These are phyloP conservation scores for Poa annua DNA, from an alignment of 176 grass and related monocot genomes.

Conservation along the genomic window DNA sequence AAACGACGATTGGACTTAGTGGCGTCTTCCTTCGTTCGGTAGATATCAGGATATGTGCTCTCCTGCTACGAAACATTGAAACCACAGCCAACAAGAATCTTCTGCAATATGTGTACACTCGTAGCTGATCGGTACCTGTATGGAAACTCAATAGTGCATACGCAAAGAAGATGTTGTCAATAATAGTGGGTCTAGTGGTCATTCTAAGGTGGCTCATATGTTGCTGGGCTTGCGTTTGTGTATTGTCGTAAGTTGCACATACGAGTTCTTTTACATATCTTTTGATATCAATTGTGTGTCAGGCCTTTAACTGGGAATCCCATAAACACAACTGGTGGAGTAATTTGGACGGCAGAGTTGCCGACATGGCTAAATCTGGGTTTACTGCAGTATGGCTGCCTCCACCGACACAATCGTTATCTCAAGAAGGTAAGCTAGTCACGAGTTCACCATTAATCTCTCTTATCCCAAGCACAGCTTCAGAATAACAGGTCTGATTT, in stretches of 20 bases:
- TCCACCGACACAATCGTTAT: slow-evolving; percentile 81
- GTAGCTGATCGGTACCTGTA: not conserved
- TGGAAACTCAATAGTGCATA: slow-evolving; percentile 1
- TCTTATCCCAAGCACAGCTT: slow-evolving; percentile 17
- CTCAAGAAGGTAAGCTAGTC: slow-evolving; percentile 60
- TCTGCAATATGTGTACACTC: not conserved
- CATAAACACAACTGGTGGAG: slow-evolving; percentile 89
- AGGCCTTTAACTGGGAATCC: slow-evolving; percentile 99
- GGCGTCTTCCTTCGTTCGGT: not conserved
- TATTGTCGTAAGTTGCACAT: not conserved
- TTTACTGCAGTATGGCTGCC: slow-evolving; percentile 92
- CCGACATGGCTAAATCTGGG: slow-evolving; percentile 71
- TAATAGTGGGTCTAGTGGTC: not conserved
- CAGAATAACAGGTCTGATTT: slow-evolving; percentile 6
- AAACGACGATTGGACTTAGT: not conserved
- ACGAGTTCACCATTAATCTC: not conserved
- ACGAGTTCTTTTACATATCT: not conserved
- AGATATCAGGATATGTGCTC: not conserved
- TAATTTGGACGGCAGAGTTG: slow-evolving; percentile 72
- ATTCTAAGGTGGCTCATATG: not conserved
- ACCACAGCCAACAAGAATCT: not conserved
- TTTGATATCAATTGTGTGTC: not conserved
- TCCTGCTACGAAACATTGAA: not conserved
- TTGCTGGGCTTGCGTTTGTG: not conserved
- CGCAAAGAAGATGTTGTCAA: not conserved